Percentiles rank a stretch among this genome's conserved stretches.
Evolutionary conservation across 2,329 filamentous ascomycete species (phyloP).

Genomic region (Cadophora gregata): DNA sequence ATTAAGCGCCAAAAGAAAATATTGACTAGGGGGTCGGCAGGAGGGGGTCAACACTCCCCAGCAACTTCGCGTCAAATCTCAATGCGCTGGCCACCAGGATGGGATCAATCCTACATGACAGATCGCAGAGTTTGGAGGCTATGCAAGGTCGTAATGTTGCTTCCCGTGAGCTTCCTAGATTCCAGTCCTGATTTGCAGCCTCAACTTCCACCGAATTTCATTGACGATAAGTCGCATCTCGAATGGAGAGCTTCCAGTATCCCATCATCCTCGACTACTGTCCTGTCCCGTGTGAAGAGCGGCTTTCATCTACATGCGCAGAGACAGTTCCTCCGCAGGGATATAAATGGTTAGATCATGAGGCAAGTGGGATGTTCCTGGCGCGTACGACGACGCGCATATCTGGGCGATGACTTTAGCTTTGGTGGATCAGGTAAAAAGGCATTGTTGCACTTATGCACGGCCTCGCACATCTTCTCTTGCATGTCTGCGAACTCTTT

Average conservation of each 20-base stretch:
- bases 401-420: slow-evolving; percentile 16
- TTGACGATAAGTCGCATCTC: background rate
- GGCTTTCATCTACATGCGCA: background rate
- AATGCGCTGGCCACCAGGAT: slow-evolving; percentile 5
- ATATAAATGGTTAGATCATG: slow-evolving; percentile 24
- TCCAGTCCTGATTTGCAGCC: slow-evolving; percentile 14
- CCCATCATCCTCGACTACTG: background rate
- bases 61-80: slow-evolving; percentile 23
- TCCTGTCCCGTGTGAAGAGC: background rate
- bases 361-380: slow-evolving; percentile 22
- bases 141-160: slow-evolving; percentile 16
- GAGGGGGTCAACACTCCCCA: slow-evolving; percentile 6
- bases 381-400: slow-evolving; percentile 28
- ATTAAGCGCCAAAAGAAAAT: slow-evolving; percentile 30
- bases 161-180: slow-evolving; percentile 6
- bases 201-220: background rate
- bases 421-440: slow-evolving; percentile 15
- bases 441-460: slow-evolving; percentile 15
- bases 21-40: slow-evolving; percentile 5
- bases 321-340: slow-evolving; percentile 20
- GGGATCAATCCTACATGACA: slow-evolving; percentile 8
- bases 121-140: slow-evolving; percentile 5
- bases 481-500: slow-evolving; percentile 1
- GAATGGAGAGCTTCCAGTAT: background rate
- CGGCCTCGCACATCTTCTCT: background rate